Conservation (phyloP, 2,329 filamentous ascomycete species). For the Colletotrichum truncatum region DNA sequence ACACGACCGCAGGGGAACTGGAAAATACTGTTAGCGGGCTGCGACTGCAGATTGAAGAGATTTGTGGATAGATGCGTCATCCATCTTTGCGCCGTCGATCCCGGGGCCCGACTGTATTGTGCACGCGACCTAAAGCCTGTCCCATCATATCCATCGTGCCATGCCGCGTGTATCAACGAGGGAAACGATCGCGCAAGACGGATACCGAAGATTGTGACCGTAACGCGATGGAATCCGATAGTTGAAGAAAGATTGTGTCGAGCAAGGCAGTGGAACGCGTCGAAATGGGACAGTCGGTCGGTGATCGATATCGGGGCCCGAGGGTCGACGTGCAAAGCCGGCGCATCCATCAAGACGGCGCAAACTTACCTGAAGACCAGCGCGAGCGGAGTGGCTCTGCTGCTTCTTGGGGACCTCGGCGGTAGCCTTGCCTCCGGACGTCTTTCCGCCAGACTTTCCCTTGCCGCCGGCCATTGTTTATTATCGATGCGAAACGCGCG, state of each 20-base stretch:
- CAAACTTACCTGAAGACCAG: slow-evolving; percentile 88
- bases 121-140: slow-evolving; percentile 21
- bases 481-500: slow-evolving; percentile 20
- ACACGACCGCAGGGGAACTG: slow-evolving; percentile 99
- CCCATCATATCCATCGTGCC: not conserved
- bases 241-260: not conserved
- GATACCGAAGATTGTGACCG: not conserved
- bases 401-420: slow-evolving; percentile 81
- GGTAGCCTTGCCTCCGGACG: slow-evolving; percentile 78
- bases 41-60: not conserved
- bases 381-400: slow-evolving; percentile 95
- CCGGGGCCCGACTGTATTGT: slow-evolving; percentile 4
- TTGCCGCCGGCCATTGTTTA: slow-evolving; percentile 82
- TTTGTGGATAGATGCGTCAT: slow-evolving; percentile 15
- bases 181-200: not conserved
- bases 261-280: slow-evolving; percentile 25
- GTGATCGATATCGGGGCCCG: slow-evolving; percentile 24
- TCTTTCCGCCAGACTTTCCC: slow-evolving; percentile 95
- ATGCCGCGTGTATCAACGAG: not conserved
- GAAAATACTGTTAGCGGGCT: slow-evolving; percentile 6
- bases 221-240: not conserved
- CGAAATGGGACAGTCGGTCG: slow-evolving; percentile 22
- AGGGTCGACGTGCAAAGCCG: slow-evolving; percentile 28
- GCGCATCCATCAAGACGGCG: slow-evolving; percentile 28
- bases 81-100: slow-evolving; percentile 13